A percentile compares a stretch with the other conserved stretches of the same genome.
These are phyloP conservation scores for Neurospora intermedia DNA, from an alignment of 495 filamentous ascomycete genomes.

Conservation along the genomic window DNA sequence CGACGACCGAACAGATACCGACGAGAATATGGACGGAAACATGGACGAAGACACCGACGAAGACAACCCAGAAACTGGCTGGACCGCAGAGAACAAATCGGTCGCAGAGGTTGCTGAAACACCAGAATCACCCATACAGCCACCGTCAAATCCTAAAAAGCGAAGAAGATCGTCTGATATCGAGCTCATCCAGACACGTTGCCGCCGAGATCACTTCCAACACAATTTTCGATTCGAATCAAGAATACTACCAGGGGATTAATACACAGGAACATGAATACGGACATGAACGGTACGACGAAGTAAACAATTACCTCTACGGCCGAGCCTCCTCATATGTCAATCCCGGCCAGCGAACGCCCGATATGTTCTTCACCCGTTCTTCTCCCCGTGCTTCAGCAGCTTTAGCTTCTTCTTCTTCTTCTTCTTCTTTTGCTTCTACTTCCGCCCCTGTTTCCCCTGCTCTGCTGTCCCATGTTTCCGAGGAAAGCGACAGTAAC, in stretches of 20 bases:
- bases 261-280: background rate
- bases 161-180: background rate
- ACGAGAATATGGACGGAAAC: background rate
- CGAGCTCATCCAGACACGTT: background rate
- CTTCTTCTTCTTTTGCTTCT: background rate
- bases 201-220: background rate
- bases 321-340: background rate
- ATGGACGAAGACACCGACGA: background rate
- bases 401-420: background rate
- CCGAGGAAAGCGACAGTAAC: background rate
- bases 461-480: background rate
- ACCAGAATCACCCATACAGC: background rate
- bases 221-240: background rate
- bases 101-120: background rate
- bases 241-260: background rate
- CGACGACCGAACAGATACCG: background rate
- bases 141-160: background rate
- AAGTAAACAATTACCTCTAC: background rate
- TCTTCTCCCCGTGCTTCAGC: background rate
- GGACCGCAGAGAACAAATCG: background rate
- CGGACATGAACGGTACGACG: background rate
- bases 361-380: background rate
- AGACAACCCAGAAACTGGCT: background rate
- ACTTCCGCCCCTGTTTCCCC: background rate
- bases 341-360: background rate